Base-by-base conservation (phyloP, 345 rosid genomes). In the Cardamine chenopodiifolia region DNA sequence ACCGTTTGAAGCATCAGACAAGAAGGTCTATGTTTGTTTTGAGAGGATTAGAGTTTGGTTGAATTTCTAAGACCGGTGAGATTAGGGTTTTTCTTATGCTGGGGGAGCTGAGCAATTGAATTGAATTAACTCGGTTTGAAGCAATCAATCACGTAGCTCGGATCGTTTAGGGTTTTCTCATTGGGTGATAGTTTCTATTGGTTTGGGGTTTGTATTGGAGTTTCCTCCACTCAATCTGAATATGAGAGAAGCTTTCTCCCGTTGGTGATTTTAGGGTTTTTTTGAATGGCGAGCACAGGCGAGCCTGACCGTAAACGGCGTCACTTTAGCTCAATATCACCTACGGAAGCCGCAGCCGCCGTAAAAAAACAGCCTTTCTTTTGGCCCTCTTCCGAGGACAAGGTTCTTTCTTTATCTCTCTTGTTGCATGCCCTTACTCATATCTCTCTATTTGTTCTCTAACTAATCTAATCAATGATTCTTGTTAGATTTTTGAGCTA, bases 261-360 rank as follows among this genome's bases (percentile, higher is more conserved):
- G 55, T 68, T 62, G 73, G 71, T 15, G 75, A 66, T 49, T 77
- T 45, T 80, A 86, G 85, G 84, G 86, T 79, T 82, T 78, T 45
- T 70, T 70, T 75, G 58, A 72, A 93, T 93, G 98, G 97, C 89
- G 86, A 93, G 96, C 81, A 84, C 91, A 8, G 98, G 90, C 26
- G 97, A 93, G 82, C 91, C 97, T 1, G 98, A 91, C 80, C 86
- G 96, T 62, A 93, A 91, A 78, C 81, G 88, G 85, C 92, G 92
- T 62, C 96, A 85, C 80, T 81, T 93, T 62, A 85, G 81, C 87
- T 83, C 97, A 17, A 62, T 89, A 68, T 90, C 98, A 17, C 90
- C 97, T 19, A 84, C 90, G 12, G 86, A 86, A 71, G 87, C 91
- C 28, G 80, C 84, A 12, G 86, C 89, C 62, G 86, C 89, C 61